A percentile compares a stretch with the other conserved stretches of the same genome.
phyloP scores from a whole-genome alignment of 2,329 filamentous ascomycete species.

The Trematosphaeria pertusa region DNA sequence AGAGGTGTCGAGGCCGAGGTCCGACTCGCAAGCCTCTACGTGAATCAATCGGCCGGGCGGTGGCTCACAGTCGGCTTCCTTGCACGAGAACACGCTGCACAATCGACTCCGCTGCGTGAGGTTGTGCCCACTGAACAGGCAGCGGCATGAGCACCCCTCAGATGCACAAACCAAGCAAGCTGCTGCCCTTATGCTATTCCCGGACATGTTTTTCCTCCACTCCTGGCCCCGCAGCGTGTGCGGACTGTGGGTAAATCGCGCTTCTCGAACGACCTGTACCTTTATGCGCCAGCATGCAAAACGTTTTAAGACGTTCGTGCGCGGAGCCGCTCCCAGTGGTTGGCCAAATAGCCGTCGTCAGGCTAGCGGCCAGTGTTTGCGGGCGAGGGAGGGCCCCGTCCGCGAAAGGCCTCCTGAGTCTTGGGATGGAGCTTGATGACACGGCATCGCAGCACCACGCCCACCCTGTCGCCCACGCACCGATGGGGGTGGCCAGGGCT shows the following conservation, averaged over 20 bases:
- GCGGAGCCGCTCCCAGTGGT: conserved; percentile 13
- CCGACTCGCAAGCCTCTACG: neutral
- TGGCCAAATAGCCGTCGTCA: conserved; percentile 20
- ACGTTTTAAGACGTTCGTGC: conserved; percentile 27
- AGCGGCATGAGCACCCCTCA: conserved; percentile 8
- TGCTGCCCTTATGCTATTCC: conserved; percentile 9
- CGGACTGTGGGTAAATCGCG: conserved; percentile 11
- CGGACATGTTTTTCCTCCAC: neutral
- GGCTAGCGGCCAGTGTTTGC: conserved; percentile 27
- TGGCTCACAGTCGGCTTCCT: conserved; percentile 1
- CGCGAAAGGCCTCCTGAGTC: conserved; percentile 31
- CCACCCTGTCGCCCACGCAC: conserved; percentile 10
- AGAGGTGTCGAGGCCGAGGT: conserved; percentile 6
- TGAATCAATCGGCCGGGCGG: conserved; percentile 3
- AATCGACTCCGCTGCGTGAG: neutral
- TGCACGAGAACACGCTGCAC: conserved; percentile 4
- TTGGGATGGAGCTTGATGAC: conserved; percentile 24
- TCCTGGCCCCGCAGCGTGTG: neutral
- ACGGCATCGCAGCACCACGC: conserved; percentile 10
- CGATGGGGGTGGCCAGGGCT: conserved; percentile 3
- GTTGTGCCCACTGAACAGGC: neutral
- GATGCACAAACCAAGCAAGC: conserved; percentile 3
- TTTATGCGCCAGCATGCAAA: conserved; percentile 30
- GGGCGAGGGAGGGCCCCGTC: conserved; percentile 26
- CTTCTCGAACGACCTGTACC: conserved; percentile 32